A percentile compares a stretch with the other conserved stretches of the same genome.
These are phyloP conservation scores for Rhodomyrtus tomentosa DNA, from an alignment of 345 rosid genomes.

Conservation along the genomic window DNA sequence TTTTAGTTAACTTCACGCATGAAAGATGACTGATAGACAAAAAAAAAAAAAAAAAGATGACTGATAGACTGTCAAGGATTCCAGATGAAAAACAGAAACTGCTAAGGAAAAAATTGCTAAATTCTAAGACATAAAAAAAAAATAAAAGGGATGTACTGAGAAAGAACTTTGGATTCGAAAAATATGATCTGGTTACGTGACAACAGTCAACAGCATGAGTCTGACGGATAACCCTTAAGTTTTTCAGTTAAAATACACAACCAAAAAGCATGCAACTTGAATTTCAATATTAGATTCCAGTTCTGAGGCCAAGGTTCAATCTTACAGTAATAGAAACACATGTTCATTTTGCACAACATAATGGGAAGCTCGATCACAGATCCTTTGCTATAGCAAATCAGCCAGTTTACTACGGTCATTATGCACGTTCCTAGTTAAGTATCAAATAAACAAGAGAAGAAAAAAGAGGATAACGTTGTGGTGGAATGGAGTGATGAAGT, in stretches of 20 bases:
- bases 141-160: neutral
- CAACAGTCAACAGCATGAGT: neutral
- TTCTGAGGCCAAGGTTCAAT: neutral
- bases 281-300: neutral
- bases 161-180: neutral
- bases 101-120: neutral
- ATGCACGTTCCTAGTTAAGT: neutral
- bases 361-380: neutral
- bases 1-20: neutral
- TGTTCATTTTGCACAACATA: neutral
- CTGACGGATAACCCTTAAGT: neutral
- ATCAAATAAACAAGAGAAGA: neutral
- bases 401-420: neutral
- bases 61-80: neutral
- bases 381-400: neutral
- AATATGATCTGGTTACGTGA: neutral
- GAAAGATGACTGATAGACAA: neutral
- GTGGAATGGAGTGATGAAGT: neutral
- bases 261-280: neutral
- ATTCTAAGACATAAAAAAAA: neutral
- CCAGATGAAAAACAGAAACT: neutral
- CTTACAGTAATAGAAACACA: neutral
- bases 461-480: accelerated
- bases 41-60: no score
- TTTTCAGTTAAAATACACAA: neutral